phyloP scores from a whole-genome alignment of 2,329 filamentous ascomycete species.

The Aspergillus ibericus region DNA sequence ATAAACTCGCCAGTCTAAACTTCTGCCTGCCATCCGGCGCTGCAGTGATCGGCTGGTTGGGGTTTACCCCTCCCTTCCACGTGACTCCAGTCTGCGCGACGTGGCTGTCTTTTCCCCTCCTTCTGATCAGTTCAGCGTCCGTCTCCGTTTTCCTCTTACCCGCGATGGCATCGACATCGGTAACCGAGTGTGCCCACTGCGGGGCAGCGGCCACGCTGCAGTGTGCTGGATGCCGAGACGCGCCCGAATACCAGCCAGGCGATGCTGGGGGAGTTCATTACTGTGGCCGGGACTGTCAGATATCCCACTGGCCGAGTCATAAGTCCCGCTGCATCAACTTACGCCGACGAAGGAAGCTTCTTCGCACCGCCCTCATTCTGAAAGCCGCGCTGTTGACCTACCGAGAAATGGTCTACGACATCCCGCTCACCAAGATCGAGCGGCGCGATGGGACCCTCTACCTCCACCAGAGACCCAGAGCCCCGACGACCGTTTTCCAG shows the following conservation, averaged over 20 bases:
- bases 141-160: no score
- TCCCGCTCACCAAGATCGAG: background rate
- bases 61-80: no score
- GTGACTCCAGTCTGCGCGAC: no score
- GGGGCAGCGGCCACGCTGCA: background rate
- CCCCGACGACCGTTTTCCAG: background rate
- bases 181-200: background rate
- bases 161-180: no score
- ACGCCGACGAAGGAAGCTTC: background rate
- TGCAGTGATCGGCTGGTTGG: no score
- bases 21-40: no score
- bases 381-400: background rate
- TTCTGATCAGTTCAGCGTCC: no score
- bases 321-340: background rate
- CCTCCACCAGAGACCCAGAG: background rate
- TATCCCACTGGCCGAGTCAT: background rate
- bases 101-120: no score
- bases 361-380: background rate
- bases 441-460: background rate
- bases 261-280: background rate
- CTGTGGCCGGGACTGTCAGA: background rate
- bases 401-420: background rate
- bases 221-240: background rate
- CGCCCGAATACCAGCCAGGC: background rate
- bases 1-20: no score